Percentiles rank a stretch among this genome's conserved stretches.
phyloP scores from a whole-genome alignment of 139 green algal genomes.

The Coccomyxa sp. region DNA sequence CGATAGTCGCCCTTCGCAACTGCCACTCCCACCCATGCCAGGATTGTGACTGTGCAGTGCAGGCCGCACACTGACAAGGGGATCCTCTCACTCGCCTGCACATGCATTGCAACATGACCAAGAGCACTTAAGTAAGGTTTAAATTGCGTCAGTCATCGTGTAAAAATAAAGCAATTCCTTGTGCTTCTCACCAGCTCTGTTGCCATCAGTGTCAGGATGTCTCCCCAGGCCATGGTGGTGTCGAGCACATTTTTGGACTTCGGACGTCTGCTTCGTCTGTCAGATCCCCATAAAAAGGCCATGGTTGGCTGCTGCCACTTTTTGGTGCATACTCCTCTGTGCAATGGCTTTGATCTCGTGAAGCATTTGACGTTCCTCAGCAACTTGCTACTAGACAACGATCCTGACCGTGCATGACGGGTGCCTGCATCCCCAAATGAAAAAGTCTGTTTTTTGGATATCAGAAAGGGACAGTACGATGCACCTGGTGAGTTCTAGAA shows the following conservation, averaged over 20 bases:
- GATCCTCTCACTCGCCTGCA: not conserved
- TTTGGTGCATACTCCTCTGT: not conserved
- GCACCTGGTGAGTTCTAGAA: too few species aligned
- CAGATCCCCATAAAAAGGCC: too few species aligned
- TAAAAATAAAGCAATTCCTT: not conserved
- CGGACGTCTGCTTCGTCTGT: not conserved
- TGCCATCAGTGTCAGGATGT: not conserved
- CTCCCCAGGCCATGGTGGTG: not conserved
- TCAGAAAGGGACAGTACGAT: too few species aligned
- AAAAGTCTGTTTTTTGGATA: too few species aligned
- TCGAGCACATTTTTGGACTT: not conserved
- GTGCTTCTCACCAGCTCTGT: constrained; percentile 2
- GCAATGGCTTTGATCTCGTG: too few species aligned
- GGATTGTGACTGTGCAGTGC: not conserved
- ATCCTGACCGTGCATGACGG: too few species aligned
- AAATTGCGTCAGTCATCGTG: not conserved
- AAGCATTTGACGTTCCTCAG: too few species aligned
- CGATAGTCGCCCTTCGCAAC: not conserved
- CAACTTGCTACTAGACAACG: too few species aligned
- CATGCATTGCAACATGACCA: not conserved
- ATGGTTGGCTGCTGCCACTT: not conserved
- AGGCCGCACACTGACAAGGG: not conserved
- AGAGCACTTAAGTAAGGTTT: not conserved
- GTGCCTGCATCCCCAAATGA: too few species aligned
- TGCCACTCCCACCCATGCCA: not conserved